Evolutionary conservation across 2,329 filamentous ascomycete species (phyloP).

Genomic region (Moelleriella libera): DNA sequence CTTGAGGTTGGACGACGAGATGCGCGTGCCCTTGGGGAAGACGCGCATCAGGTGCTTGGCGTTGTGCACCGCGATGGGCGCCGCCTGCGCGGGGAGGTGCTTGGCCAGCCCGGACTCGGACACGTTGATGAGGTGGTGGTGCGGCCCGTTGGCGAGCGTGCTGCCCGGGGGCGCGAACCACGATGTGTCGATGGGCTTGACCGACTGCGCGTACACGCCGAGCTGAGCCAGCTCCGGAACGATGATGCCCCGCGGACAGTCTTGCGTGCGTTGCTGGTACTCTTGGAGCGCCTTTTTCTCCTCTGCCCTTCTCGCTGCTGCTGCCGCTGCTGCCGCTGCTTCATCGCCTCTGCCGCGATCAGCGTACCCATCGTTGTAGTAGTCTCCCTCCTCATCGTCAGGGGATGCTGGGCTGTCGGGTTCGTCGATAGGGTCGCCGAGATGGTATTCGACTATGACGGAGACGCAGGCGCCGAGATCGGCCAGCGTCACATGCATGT

Average conservation of each 20-base stretch:
- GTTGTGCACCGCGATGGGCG: conserved; percentile 43
- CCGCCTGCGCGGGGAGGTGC: conserved; percentile 31
- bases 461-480: conserved; percentile 50
- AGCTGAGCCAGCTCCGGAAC: conserved; percentile 46
- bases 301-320: too few species aligned
- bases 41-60: conserved; percentile 55
- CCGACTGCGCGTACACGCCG: conserved; percentile 56
- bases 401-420: conserved; percentile 19
- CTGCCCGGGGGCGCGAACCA: conserved; percentile 47
- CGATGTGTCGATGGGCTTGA: conserved; percentile 51
- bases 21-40: conserved; percentile 54
- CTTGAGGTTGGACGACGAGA: conserved; percentile 49
- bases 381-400: conserved; percentile 22
- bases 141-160: conserved; percentile 38
- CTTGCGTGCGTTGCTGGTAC: conserved; percentile 39
- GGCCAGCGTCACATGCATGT: conserved; percentile 39
- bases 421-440: conserved; percentile 32
- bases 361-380: too few species aligned
- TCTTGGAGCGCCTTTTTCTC: conserved; percentile 30
- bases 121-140: conserved; percentile 55
- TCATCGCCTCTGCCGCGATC: too few species aligned
- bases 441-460: conserved; percentile 54
- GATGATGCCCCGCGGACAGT: conserved; percentile 37
- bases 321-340: too few species aligned
- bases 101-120: conserved; percentile 45